Evolutionary conservation across 1,284 basidiomycete genomes (phyloP).

Genomic region (Pyrrhoderma noxium): DNA sequence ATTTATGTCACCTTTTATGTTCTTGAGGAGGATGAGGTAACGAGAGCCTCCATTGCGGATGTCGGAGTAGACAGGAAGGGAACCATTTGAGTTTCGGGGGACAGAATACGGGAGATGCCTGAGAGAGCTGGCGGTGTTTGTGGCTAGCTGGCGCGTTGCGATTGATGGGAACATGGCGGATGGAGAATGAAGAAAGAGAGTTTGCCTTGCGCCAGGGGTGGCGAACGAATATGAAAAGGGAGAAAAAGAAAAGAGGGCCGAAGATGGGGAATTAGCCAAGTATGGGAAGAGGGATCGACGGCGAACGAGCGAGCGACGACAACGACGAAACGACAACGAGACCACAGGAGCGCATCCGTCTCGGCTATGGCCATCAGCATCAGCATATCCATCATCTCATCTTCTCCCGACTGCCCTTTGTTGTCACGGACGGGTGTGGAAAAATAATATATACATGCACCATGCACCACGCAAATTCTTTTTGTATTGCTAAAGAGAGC

Average conservation of each 20-base stretch:
- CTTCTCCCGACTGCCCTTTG: too few relatives aligned
- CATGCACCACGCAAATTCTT: too few relatives aligned
- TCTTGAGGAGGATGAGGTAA: slow-evolving; percentile 40
- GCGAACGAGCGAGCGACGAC: too few relatives aligned
- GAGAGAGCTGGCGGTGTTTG: not conserved
- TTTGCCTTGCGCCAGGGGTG: slow-evolving; percentile 5
- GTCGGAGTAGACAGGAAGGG: slow-evolving; percentile 67
- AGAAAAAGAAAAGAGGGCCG: not conserved
- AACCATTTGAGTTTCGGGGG: slow-evolving; percentile 53
- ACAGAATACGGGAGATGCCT: slow-evolving; percentile 45
- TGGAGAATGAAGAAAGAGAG: not conserved
- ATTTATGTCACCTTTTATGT: slow-evolving; percentile 38
- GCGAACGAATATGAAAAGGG: not conserved
- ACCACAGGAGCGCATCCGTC: too few relatives aligned
- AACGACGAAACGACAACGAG: too few relatives aligned
- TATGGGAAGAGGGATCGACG: too few relatives aligned
- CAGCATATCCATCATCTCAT: too few relatives aligned
- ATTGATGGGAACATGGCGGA: slow-evolving; percentile 3
- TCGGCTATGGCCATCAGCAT: too few relatives aligned
- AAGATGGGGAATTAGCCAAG: too few relatives aligned
- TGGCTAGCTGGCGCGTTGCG: slow-evolving; percentile 8
- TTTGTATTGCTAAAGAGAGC: too few relatives aligned
- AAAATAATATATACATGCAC: too few relatives aligned
- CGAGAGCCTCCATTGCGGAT: slow-evolving; percentile 55
- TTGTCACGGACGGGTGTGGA: too few relatives aligned